These are phyloP conservation scores for Heimioporus retisporus DNA, from an alignment of 1,284 basidiomycete genomes.

Conservation along the genomic window DNA sequence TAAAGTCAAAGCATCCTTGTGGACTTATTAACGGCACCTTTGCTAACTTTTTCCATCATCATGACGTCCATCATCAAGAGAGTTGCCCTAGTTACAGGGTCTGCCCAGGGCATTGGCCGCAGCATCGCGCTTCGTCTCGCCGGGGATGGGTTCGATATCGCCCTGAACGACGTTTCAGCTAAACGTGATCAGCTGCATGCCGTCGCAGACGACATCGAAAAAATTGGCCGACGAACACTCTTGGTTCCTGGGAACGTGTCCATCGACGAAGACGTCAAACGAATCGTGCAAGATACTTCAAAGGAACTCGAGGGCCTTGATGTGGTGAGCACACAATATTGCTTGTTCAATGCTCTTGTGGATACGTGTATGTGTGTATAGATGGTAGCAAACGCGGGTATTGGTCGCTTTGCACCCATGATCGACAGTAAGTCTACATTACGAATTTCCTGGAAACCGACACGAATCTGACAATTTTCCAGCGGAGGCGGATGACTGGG, in stretches of 20 bases:
- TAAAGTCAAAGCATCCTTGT: no score
- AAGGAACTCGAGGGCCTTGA: conserved; percentile 21
- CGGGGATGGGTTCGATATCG: conserved; percentile 19
- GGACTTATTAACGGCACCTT: no score
- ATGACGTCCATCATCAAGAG: conserved; percentile 12
- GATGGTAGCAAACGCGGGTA: conserved; percentile 28
- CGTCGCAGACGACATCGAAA: conserved; percentile 14
- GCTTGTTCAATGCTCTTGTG: no score
- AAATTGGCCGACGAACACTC: conserved; percentile 11
- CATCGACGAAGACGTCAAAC: conserved; percentile 15
- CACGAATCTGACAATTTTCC: conserved; percentile 6
- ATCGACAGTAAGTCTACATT: fast-evolving
- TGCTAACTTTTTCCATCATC: no score
- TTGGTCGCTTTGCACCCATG: background rate
- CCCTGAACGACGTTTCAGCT: conserved; percentile 14
- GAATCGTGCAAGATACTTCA: conserved; percentile 8
- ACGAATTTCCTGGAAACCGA: background rate
- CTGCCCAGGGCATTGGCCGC: conserved; percentile 16
- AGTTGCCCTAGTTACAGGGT: conserved; percentile 17
- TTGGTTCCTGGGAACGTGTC: conserved; percentile 17
- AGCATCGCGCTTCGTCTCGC: conserved; percentile 18
- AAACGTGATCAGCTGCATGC: conserved; percentile 12
- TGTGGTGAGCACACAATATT: conserved; percentile 7
- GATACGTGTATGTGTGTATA: background rate
- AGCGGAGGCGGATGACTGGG: conserved; percentile 35